Base-by-base conservation (phyloP, 1,139 yeast genomes). In the Torulaspora globosa region DNA sequence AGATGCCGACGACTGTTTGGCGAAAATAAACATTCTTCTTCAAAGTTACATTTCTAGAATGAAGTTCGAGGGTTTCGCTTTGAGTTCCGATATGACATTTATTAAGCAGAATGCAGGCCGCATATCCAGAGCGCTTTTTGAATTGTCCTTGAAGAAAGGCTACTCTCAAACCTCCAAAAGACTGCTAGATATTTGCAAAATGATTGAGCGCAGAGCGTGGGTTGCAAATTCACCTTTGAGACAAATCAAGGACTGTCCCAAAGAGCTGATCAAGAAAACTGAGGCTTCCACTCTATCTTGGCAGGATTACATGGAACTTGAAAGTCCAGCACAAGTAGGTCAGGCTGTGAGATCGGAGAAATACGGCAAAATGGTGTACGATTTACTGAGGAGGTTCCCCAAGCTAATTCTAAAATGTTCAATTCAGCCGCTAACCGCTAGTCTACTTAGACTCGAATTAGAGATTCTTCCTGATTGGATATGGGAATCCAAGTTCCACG, bases 31-130 rank as follows among this genome's bases (percentile, higher is more conserved):
- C 55, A 79, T 88, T 5, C 67, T 94, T 32, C 68, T 92, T 10
- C 98, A 94, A 61, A 79, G 96, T 0, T 89, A 86, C 58, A 84
- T 94, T 14, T 86, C 97, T 1, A 68, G 83, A 29, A 69, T 90
- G 33, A 70, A 73, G 9, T 70, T 94, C 12, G 95, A 85, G 2
- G 98, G 97, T 1, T 87, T 87, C 70, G 97, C 97, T 0, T 69
- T 94, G 49, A 80, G 84, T 74, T 82, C 97, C 0, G 99, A 94
- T 69, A 89, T 90, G 97, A 76, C 87, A 3, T 92, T 87, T 59
- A 79, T 94, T 34, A 86, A 94, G 0, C 98, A 92, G 63, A 87
- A 95, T 31, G 97, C 97, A 0, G 95, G 95, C 5, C 76, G 99
- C 62, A 67, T 94, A 35, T 71, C 90, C 44, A 70, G 97, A 44